Evolutionary conservation across 805 yeast species (phyloP).

Genomic region (Metschnikowia proteae): DNA sequence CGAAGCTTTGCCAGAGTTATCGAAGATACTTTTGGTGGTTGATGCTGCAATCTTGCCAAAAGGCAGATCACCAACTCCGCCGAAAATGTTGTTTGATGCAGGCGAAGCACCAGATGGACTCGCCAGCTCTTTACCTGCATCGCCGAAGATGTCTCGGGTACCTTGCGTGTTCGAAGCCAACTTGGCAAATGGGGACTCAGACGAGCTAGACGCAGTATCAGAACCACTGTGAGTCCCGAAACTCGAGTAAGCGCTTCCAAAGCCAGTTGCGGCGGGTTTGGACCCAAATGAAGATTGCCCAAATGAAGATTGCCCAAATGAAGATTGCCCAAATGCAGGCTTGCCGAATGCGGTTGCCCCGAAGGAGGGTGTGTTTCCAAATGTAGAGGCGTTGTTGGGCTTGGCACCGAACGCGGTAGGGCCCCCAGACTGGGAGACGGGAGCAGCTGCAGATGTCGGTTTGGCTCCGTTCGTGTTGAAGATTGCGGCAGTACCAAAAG

Average conservation of each 20-base stretch:
- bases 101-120: background rate
- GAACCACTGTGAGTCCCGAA: background rate
- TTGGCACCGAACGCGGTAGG: background rate
- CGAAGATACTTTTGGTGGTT: background rate
- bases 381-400: background rate
- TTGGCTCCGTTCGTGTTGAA: too few species aligned
- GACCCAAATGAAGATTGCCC: slow-evolving; percentile 9
- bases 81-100: background rate
- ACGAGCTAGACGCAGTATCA: background rate
- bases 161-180: background rate
- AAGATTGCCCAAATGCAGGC: slow-evolving; percentile 9
- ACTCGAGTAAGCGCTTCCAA: background rate
- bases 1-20: background rate
- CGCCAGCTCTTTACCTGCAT: too few species aligned
- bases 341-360: slow-evolving; percentile 17
- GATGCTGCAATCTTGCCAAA: background rate
- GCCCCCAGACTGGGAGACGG: background rate
- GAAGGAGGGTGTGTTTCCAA: slow-evolving; percentile 1
- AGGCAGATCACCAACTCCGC: background rate
- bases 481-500: background rate
- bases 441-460: too few species aligned
- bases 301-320: slow-evolving; percentile 11
- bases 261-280: slow-evolving; percentile 6
- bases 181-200: slow-evolving; percentile 2
- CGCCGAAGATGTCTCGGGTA: background rate